Evolutionary conservation across 2,329 filamentous ascomycete genomes (phyloP).

Genomic region (Ramularia endophylla): DNA sequence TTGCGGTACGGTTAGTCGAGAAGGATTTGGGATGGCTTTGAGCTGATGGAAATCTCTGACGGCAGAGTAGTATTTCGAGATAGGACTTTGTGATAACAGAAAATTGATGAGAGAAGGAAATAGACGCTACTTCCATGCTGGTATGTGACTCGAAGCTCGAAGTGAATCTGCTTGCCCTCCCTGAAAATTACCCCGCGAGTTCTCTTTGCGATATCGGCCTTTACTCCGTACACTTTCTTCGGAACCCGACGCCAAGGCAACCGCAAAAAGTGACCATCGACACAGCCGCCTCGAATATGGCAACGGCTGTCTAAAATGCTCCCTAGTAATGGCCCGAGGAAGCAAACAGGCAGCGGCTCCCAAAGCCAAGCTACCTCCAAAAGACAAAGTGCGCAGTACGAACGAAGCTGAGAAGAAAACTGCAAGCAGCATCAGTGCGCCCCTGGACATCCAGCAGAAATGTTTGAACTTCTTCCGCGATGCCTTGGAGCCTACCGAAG

Average conservation of each 20-base stretch:
- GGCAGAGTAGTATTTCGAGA: too few relatives aligned
- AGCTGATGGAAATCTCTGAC: too few relatives aligned
- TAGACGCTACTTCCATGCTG: too few relatives aligned
- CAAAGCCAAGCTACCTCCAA: slow-evolving; percentile 1
- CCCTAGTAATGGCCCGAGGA: slow-evolving; percentile 13
- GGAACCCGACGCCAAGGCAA: too few relatives aligned
- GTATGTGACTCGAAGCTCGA: too few relatives aligned
- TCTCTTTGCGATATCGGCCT: too few relatives aligned
- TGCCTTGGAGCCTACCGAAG: slow-evolving; percentile 39
- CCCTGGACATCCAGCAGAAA: slow-evolving; percentile 53
- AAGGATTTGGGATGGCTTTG: background rate
- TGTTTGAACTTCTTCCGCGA: slow-evolving; percentile 68
- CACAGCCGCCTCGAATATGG: slow-evolving; percentile 1
- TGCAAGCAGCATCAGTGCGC: slow-evolving; percentile 1
- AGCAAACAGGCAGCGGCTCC: slow-evolving; percentile 10
- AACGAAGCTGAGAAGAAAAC: background rate
- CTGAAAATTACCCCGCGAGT: too few relatives aligned
- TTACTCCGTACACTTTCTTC: too few relatives aligned
- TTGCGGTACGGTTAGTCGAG: slow-evolving; percentile 12
- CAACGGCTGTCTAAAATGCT: background rate
- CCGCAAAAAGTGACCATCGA: too few relatives aligned
- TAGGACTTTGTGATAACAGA: too few relatives aligned
- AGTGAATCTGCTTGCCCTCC: too few relatives aligned
- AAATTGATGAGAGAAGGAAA: too few relatives aligned
- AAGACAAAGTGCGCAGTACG: background rate